Conservation (phyloP, 148 eudicot species). For the Arbutus unedo region DNA sequence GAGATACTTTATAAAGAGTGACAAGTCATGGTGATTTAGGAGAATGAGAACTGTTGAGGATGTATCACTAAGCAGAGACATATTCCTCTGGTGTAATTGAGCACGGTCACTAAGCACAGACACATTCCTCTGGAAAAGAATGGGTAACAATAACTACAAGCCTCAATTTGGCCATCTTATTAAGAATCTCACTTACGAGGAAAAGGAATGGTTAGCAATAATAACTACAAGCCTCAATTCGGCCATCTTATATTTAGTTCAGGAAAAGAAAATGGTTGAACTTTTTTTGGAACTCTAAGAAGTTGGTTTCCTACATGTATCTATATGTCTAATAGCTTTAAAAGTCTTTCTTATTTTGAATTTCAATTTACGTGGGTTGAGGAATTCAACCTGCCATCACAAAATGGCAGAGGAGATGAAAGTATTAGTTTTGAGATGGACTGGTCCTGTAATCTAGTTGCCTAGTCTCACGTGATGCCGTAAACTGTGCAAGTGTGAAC, state of each 20-base stretch:
- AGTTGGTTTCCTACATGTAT: neutral
- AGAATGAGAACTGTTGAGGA: neutral
- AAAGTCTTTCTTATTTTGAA: neutral
- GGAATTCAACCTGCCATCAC: neutral
- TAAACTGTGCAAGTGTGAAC: neutral
- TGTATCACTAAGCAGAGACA: neutral
- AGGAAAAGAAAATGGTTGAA: neutral
- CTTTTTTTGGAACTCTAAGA: neutral
- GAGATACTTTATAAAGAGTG: neutral
- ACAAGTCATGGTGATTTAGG: neutral
- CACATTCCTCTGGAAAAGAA: neutral
- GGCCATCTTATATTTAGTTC: neutral
- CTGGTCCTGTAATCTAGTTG: neutral
- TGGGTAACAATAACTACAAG: neutral
- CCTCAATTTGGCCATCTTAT: neutral
- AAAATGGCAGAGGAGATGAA: neutral
- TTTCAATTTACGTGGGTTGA: no score
- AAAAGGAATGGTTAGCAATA: neutral
- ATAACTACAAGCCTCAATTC: neutral
- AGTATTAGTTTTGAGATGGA: slow-evolving; percentile 1
- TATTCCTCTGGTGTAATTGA: neutral
- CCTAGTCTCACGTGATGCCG: neutral
- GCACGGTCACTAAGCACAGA: neutral
- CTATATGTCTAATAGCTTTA: neutral
- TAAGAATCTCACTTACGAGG: no score